Conservation (phyloP, 2,329 filamentous ascomycete species). For the Tympanopsis confertula region DNA sequence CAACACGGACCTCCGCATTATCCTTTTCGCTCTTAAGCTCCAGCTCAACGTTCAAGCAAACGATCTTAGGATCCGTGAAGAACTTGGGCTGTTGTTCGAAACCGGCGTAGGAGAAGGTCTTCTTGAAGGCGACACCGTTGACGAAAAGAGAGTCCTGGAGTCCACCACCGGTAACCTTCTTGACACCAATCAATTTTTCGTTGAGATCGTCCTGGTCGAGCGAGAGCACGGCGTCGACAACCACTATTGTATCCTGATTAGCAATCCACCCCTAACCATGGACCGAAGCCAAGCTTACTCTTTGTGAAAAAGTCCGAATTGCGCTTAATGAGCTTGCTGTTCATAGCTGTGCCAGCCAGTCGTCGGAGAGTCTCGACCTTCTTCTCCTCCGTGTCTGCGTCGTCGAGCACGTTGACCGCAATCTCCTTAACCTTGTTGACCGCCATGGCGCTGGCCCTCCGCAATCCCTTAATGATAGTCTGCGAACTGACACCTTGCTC, state of each 20-base stretch:
- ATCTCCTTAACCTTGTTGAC: constrained; percentile 99
- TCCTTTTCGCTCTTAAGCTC: constrained; percentile 99
- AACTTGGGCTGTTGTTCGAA: constrained; percentile 98
- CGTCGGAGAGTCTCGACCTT: constrained; percentile 80
- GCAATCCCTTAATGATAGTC: constrained; percentile 90
- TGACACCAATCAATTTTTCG: constrained; percentile 94
- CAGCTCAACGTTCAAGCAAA: constrained; percentile 93
- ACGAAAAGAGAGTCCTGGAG: constrained; percentile 94
- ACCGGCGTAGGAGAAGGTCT: constrained; percentile 97
- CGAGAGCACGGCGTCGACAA: constrained; percentile 89
- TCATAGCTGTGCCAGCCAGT: constrained; percentile 93
- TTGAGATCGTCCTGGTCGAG: constrained; percentile 95
- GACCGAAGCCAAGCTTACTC: constrained; percentile 45
- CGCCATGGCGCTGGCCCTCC: constrained; percentile 77
- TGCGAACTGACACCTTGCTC: constrained; percentile 96
- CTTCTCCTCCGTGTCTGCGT: constrained; percentile 45
- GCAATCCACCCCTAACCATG: neutral
- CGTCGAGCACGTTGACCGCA: constrained; percentile 55
- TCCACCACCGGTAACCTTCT: constrained; percentile 94
- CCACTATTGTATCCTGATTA: constrained; percentile 55
- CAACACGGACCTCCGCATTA: constrained; percentile 94
- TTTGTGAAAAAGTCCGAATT: constrained; percentile 97
- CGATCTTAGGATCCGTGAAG: constrained; percentile 88
- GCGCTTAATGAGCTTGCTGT: constrained; percentile 96
- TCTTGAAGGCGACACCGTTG: constrained; percentile 98